These are phyloP conservation scores for Tetrahymena elliotti DNA, from an alignment of 73 alveolate genomes.

Conservation along the genomic window DNA sequence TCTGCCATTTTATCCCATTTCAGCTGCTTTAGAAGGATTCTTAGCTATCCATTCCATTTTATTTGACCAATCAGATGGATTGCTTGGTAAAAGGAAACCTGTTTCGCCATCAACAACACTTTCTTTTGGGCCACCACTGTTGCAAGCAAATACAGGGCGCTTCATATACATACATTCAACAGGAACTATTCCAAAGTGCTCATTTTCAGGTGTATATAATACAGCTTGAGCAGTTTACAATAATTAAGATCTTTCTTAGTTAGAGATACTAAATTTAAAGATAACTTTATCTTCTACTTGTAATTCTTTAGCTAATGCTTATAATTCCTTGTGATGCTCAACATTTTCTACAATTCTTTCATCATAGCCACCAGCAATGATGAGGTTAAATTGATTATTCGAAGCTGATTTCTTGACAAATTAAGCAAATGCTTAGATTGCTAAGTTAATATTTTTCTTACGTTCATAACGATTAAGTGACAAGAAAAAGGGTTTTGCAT, in stretches of 20 bases:
- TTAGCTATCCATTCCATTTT: slow-evolving; percentile 26
- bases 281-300: slow-evolving; percentile 60
- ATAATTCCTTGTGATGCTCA: slow-evolving; percentile 70
- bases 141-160: slow-evolving; percentile 91
- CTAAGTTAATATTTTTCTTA: slow-evolving; percentile 91
- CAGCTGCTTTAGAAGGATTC: background rate
- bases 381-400: slow-evolving; percentile 44
- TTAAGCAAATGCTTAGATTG: slow-evolving; percentile 79
- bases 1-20: slow-evolving; percentile 36
- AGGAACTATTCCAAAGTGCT: slow-evolving; percentile 99
- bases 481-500: slow-evolving; percentile 30
- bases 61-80: slow-evolving; percentile 32
- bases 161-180: slow-evolving; percentile 95
- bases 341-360: slow-evolving; percentile 86
- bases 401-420: slow-evolving; percentile 40
- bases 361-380: slow-evolving; percentile 98
- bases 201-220: slow-evolving; percentile 96
- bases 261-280: slow-evolving; percentile 79
- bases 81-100: slow-evolving; percentile 70
- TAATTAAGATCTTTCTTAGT: slow-evolving; percentile 51
- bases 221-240: slow-evolving; percentile 72
- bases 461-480: slow-evolving; percentile 94
- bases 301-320: slow-evolving; percentile 51
- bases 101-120: slow-evolving; percentile 83
- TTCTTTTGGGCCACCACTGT: slow-evolving; percentile 97